phyloP scores from a whole-genome alignment of 2,329 filamentous ascomycete species.

The Monilinia aucupariae region DNA sequence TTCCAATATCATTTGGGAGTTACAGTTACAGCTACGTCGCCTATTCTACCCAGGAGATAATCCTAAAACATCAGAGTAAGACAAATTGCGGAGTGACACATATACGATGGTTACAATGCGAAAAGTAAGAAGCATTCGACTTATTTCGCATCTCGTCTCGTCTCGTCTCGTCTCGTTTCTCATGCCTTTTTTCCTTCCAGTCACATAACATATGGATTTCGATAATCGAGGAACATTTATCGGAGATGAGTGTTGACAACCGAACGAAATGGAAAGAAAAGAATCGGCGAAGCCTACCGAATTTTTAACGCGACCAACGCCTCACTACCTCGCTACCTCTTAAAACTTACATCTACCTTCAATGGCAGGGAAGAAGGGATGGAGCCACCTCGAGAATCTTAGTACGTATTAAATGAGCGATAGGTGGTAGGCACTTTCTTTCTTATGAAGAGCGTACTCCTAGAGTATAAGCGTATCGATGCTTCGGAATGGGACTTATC shows the following conservation, averaged over 20 bases:
- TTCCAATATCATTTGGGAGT: no score
- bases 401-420: not conserved
- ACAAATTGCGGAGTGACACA: conserved; percentile 7
- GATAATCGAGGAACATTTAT: not conserved
- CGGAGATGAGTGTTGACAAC: not conserved
- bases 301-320: no score
- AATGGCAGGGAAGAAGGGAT: not conserved
- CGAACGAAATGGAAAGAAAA: not conserved
- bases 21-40: not conserved
- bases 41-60: not conserved
- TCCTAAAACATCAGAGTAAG: not conserved
- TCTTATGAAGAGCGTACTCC: not conserved
- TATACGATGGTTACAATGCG: conserved; percentile 7
- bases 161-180: not conserved
- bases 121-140: not conserved
- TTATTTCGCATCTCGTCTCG: not conserved
- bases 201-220: not conserved
- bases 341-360: not conserved
- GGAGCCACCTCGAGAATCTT: not conserved
- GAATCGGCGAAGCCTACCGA: not conserved
- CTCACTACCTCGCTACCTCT: not conserved
- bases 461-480: not conserved
- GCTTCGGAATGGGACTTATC: not conserved
- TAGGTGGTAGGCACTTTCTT: not conserved
- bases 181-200: not conserved